Percentiles rank a stretch among this genome's conserved stretches.
Evolutionary conservation across 2,329 filamentous ascomycete species (phyloP).

Genomic region (Diaporthe citri): DNA sequence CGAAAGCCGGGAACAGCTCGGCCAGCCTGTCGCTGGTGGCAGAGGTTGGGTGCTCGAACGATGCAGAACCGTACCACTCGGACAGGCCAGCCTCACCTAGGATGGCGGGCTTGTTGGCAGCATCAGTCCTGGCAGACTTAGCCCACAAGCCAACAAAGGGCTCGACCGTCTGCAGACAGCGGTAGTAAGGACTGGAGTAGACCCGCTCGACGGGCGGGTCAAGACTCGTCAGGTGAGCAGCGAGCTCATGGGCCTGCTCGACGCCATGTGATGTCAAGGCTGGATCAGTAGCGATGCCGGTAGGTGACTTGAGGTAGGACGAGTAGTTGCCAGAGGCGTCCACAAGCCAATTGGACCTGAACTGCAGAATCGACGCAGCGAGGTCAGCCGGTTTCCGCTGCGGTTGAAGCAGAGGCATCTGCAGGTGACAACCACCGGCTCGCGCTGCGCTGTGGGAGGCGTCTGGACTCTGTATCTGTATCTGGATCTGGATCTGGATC

Average conservation of each 20-base stretch:
- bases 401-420: constrained; percentile 20
- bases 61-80: constrained; percentile 92
- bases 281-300: constrained; percentile 88
- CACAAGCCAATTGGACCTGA: constrained; percentile 90
- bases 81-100: constrained; percentile 72
- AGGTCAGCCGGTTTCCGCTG: constrained; percentile 33
- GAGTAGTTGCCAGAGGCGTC: constrained; percentile 83
- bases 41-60: constrained; percentile 87
- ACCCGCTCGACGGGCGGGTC: constrained; percentile 79
- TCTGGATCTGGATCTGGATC: constrained; percentile 24
- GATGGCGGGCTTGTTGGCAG: constrained; percentile 50
- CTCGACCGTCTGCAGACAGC: constrained; percentile 85
- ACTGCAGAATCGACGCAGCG: constrained; percentile 63
- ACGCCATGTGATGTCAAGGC: constrained; percentile 89
- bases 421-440: neutral
- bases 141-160: constrained; percentile 69
- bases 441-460: neutral
- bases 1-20: constrained; percentile 74
- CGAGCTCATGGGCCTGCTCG: constrained; percentile 84
- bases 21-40: constrained; percentile 74
- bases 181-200: constrained; percentile 89
- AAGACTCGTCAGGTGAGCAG: constrained; percentile 70
- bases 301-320: constrained; percentile 81
- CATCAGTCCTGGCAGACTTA: constrained; percentile 43
- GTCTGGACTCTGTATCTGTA: neutral